Percentiles rank a stretch among this genome's conserved stretches.
Conservation (phyloP, 2,329 filamentous ascomycete species). For the Phyllosticta citribraziliensis region DNA sequence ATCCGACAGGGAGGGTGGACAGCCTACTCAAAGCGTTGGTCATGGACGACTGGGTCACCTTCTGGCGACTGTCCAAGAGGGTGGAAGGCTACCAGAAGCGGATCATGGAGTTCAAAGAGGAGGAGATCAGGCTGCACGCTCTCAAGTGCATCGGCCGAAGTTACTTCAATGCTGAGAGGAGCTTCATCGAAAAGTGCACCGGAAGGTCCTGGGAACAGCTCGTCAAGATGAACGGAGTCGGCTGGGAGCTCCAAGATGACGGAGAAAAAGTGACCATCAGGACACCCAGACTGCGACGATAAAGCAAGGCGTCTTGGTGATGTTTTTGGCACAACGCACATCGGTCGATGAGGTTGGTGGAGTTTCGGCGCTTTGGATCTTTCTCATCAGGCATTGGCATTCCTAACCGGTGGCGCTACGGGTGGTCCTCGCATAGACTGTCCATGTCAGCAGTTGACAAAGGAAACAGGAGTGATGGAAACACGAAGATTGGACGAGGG, state of each 20-base stretch:
- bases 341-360: not conserved
- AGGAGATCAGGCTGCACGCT: conserved; percentile 62
- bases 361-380: not conserved
- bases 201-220: conserved; percentile 65
- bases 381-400: not conserved
- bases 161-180: conserved; percentile 63
- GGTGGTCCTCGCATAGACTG: not conserved
- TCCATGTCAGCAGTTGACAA: not conserved
- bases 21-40: conserved; percentile 59
- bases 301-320: not conserved
- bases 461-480: not conserved
- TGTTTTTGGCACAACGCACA: conserved; percentile 10
- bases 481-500: not conserved
- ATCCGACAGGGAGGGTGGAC: conserved; percentile 45
- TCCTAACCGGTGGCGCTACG: not conserved
- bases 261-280: conserved; percentile 68
- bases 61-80: conserved; percentile 58
- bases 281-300: conserved; percentile 38
- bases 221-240: conserved; percentile 56
- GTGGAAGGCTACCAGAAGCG: conserved; percentile 74
- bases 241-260: conserved; percentile 63
- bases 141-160: conserved; percentile 78
- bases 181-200: conserved; percentile 59
- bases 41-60: conserved; percentile 73
- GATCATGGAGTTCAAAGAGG: conserved; percentile 73